Percentiles rank a stretch among this genome's conserved stretches.
Evolutionary conservation across 768 basidiomycete genomes (phyloP).

Genomic region (Mycena crocata): DNA sequence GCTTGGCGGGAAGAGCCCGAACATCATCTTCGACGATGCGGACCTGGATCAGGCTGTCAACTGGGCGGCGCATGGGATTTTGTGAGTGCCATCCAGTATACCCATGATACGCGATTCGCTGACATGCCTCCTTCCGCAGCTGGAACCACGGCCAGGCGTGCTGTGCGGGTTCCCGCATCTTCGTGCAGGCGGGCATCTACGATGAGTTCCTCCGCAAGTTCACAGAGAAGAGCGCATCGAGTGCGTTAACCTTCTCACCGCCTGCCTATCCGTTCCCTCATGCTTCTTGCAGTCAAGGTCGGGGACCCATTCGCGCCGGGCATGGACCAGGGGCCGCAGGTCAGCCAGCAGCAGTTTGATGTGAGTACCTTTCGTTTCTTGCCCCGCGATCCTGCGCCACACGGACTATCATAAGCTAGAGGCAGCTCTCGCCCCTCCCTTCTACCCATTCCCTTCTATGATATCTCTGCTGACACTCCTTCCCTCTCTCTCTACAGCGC

Average conservation of each 20-base stretch:
- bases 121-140: conserved; percentile 49
- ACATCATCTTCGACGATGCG: conserved; percentile 74
- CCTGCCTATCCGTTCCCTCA: too few relatives aligned
- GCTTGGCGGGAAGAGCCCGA: conserved; percentile 76
- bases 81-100: conserved; percentile 55
- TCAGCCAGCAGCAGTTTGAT: conserved; percentile 60
- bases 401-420: too few relatives aligned
- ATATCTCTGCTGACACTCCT: background rate
- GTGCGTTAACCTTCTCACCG: too few relatives aligned
- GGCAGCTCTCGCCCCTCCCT: background rate
- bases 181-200: conserved; percentile 83
- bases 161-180: conserved; percentile 85
- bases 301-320: conserved; percentile 69
- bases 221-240: conserved; percentile 58
- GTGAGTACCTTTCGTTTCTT: conserved; percentile 34
- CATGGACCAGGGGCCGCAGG: conserved; percentile 75
- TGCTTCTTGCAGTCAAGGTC: too few relatives aligned
- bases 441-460: background rate
- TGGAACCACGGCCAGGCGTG: conserved; percentile 82
- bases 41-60: conserved; percentile 71
- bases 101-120: too few relatives aligned
- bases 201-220: conserved; percentile 77
- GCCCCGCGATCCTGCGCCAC: too few relatives aligned
- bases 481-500: conserved; percentile 53
- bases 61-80: conserved; percentile 76